Percentiles rank a stretch among this genome's conserved stretches.
Conservation (phyloP, 257 asterid species). For the Nicotiana noctiflora region DNA sequence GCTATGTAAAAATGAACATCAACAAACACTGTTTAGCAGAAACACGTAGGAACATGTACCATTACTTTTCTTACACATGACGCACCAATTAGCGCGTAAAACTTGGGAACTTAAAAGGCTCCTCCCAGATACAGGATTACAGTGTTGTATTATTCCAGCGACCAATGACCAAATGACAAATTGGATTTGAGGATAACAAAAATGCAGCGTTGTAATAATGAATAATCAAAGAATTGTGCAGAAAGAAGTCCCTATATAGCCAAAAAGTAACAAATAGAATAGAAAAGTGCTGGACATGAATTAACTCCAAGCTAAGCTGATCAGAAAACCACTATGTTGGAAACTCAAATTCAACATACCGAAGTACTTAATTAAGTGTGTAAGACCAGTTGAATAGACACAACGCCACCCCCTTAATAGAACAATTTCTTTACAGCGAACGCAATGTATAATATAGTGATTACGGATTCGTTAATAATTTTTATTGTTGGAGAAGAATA, state of each 20-base stretch:
- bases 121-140: not conserved
- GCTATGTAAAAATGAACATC: not conserved
- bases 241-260: not conserved
- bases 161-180: not conserved
- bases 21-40: not conserved
- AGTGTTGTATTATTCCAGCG: not conserved
- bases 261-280: not conserved
- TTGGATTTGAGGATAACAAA: not conserved
- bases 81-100: not conserved
- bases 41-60: not conserved
- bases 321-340: too few species aligned
- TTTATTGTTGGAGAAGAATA: too few species aligned
- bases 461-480: too few species aligned
- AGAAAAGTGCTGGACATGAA: too few species aligned
- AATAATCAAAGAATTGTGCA: not conserved
- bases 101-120: not conserved
- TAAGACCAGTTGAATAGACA: too few species aligned
- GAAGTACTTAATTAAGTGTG: too few species aligned
- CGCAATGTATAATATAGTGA: too few species aligned
- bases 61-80: not conserved
- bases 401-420: too few species aligned
- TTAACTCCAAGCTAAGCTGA: too few species aligned
- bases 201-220: not conserved
- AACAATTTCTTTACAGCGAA: too few species aligned
- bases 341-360: too few species aligned